Evolutionary conservation across 257 asterid species (phyloP), one percentile per base, ranked within the genome.

Genomic region (Forsythia suspensa): DNA sequence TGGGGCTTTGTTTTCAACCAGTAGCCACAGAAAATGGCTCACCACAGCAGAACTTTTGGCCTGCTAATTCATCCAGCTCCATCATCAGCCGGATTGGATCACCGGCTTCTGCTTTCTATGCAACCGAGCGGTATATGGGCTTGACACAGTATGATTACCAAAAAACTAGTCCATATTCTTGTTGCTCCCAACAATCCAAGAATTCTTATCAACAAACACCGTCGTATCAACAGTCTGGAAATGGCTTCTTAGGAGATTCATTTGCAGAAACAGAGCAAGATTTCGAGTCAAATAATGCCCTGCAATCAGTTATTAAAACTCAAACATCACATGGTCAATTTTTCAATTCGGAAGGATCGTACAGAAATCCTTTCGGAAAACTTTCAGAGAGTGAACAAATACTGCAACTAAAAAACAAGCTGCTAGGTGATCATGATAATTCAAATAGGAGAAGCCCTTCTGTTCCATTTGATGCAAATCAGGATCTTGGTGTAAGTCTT

Each of bases 11-110:
- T 44, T 81, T 76, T 48, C 91, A 80, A 74, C 36, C 90, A 9
- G 67, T 78, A 20, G 79, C 76, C 18, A 13, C 69, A 18, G 84
- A 80, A n/a, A 83, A 83, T 29, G 78, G 74, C 37, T n/a, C 66
- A 12, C 84, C 78, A 37, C 77, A 76, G 15, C 88, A 84, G 44
- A 71, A 48, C 2, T 81, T 81, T 8, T 88, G 89, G 85, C 83
- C 79, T 13, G 77, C 44, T 41, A 79, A 66, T 74, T 55, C 89
- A 29, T 76, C 89, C 8, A 84, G 84, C 70, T 77, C 90, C 13
- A 87, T 90, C 16, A 86, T 92, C 52, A 74, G 89, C 80, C 82
- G 84, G 81, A 86, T 90, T n/a, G 95, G 91, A 82, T 85, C 97
- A 37, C 92, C 92, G 1, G 80, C 90, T 36, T 34, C 86, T 9